Conservation (phyloP, 495 filamentous ascomycete species). For the Pyronema omphalodes region DNA sequence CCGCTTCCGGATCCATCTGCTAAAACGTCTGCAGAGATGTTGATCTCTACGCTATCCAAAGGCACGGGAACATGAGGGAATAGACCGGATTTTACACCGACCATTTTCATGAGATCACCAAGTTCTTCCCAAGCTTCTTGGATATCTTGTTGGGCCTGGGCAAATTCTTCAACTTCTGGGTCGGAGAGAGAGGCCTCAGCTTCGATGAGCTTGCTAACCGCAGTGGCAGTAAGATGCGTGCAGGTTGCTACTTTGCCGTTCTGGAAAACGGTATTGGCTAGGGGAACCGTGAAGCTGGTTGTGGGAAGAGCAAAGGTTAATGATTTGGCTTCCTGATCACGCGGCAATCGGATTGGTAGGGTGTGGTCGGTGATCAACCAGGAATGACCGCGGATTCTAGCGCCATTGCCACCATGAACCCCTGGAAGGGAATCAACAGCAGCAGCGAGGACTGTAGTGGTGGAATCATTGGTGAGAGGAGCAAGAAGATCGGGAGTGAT, state of each 20-base stretch:
- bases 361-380: slow-evolving; percentile 18
- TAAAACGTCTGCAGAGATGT: slow-evolving; percentile 7
- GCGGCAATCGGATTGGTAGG: slow-evolving; percentile 13
- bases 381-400: slow-evolving; percentile 10
- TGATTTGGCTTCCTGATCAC: slow-evolving; percentile 7
- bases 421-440: slow-evolving; percentile 20
- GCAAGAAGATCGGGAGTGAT: slow-evolving; percentile 8
- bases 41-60: slow-evolving; percentile 12
- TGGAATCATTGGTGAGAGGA: slow-evolving; percentile 9
- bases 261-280: slow-evolving; percentile 46
- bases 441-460: slow-evolving; percentile 15
- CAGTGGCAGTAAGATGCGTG: slow-evolving; percentile 7
- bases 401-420: slow-evolving; percentile 3
- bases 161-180: slow-evolving; percentile 20
- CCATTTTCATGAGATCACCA: slow-evolving; percentile 17
- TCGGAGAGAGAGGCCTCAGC: slow-evolving; percentile 15
- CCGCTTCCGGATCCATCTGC: background rate
- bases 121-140: slow-evolving; percentile 22
- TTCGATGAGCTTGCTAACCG: slow-evolving; percentile 12
- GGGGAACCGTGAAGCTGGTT: slow-evolving; percentile 27
- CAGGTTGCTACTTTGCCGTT: slow-evolving; percentile 40
- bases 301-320: slow-evolving; percentile 14
- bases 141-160: slow-evolving; percentile 18
- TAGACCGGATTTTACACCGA: slow-evolving; percentile 17
- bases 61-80: background rate